Evolutionary conservation across 257 asterid species (phyloP).

Genomic region (Solanum acaule): DNA sequence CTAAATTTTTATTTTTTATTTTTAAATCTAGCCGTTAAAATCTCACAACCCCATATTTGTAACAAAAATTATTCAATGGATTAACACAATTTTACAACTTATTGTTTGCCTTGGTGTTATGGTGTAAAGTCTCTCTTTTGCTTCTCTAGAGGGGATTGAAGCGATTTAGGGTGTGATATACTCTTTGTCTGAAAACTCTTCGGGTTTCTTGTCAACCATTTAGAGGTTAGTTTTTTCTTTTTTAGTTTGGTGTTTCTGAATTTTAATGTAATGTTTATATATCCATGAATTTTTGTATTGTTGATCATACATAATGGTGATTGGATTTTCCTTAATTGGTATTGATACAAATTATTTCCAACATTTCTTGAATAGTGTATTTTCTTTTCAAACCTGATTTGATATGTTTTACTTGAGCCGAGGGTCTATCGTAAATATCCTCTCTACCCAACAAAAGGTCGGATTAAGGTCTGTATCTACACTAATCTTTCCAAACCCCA

Average conservation of each 20-base stretch:
- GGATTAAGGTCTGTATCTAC: rapidly evolving
- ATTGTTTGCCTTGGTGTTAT: not conserved
- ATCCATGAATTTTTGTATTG: not conserved
- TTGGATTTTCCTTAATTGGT: not conserved
- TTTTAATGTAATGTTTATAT: not conserved
- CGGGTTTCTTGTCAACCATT: not conserved
- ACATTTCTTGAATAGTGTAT: not conserved
- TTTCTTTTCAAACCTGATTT: not conserved
- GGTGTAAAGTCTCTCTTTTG: not conserved
- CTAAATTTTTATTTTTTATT: not conserved
- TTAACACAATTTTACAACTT: not conserved
- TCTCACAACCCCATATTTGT: not conserved
- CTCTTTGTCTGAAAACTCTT: not conserved
- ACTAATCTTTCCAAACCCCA: not conserved
- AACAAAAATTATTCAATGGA: not conserved
- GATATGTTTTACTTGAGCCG: not conserved
- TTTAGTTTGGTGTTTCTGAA: not conserved
- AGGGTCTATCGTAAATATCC: not conserved
- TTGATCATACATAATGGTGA: not conserved
- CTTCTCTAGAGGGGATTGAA: not conserved
- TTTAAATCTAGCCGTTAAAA: not conserved
- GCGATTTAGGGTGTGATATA: not conserved
- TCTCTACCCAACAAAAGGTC: not conserved
- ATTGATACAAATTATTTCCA: not conserved
- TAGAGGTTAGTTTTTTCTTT: constrained; percentile 4